Evolutionary conservation across 352 stramenopile genomes (phyloP).

Genomic region (Peronospora destructor): DNA sequence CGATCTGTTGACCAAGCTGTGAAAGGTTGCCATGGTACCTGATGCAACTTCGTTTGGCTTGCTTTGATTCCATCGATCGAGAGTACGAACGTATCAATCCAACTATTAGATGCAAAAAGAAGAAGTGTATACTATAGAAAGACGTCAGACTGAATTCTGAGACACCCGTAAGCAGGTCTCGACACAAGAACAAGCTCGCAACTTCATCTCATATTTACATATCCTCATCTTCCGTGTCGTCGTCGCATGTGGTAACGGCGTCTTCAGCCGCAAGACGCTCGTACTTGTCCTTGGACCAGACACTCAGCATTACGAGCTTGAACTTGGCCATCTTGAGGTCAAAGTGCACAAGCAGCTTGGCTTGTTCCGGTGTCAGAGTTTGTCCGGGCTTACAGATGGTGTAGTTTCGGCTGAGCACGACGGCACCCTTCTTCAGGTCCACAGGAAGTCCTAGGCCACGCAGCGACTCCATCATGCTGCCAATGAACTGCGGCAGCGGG

Average conservation of each 20-base stretch:
- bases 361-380: constrained; percentile 91
- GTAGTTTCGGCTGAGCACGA: constrained; percentile 90
- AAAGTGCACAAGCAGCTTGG: constrained; percentile 92
- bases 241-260: constrained; percentile 26
- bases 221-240: constrained; percentile 53
- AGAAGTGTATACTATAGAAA: constrained; percentile 19
- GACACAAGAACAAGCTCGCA: constrained; percentile 4
- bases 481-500: constrained; percentile 90
- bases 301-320: constrained; percentile 69
- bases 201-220: constrained; percentile 38
- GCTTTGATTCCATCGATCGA: not conserved
- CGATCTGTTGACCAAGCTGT: constrained; percentile 51
- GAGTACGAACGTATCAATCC: constrained; percentile 15
- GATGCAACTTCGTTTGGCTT: not conserved
- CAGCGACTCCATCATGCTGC: constrained; percentile 95
- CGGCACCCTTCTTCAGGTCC: constrained; percentile 93
- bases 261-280: constrained; percentile 51
- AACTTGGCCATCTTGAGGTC: constrained; percentile 86
- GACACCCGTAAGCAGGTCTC: constrained; percentile 2
- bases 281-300: constrained; percentile 75
- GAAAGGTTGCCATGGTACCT: constrained; percentile 4
- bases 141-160: constrained; percentile 3
- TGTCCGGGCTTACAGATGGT: constrained; percentile 93
- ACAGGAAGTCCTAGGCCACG: constrained; percentile 92
- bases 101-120: constrained; percentile 30